Percentiles rank a stretch among this genome's conserved stretches.
These are phyloP conservation scores for Xanthoparmelia taractica DNA, from an alignment of 495 filamentous ascomycete genomes.

Conservation along the genomic window DNA sequence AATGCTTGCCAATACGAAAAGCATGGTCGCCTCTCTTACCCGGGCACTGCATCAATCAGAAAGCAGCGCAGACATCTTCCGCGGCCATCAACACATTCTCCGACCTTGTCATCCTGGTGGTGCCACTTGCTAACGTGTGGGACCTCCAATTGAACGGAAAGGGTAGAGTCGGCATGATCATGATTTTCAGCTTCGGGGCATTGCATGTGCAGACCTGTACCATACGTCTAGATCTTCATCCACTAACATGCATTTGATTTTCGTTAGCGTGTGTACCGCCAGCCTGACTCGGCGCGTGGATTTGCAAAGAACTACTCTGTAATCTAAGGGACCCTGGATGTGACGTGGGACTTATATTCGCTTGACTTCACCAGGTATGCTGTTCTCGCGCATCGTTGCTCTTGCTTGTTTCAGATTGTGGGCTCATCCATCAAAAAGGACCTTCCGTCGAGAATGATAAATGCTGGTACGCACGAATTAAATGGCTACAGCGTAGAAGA, in stretches of 20 bases:
- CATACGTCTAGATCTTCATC: background rate
- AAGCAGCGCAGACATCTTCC: constrained; percentile 21
- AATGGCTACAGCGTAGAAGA: constrained; percentile 2
- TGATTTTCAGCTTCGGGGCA: constrained; percentile 19
- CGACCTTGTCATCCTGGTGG: constrained; percentile 20
- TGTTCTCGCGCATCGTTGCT: background rate
- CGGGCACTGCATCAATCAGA: constrained; percentile 32
- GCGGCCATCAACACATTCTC: constrained; percentile 17
- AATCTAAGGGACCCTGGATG: background rate
- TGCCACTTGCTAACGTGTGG: constrained; percentile 21
- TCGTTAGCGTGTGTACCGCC: constrained; percentile 8
- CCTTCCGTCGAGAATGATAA: background rate
- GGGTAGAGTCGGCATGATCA: constrained; percentile 11
- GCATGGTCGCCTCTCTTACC: constrained; percentile 29
- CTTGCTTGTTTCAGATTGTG: background rate
- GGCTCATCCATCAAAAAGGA: background rate
- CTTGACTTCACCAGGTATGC: constrained; percentile 11
- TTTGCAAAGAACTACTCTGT: background rate
- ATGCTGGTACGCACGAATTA: background rate
- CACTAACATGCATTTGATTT: background rate
- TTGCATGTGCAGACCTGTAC: constrained; percentile 5
- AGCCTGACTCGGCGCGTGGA: constrained; percentile 1
- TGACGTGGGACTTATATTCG: constrained; percentile 13
- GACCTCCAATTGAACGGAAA: constrained; percentile 18
- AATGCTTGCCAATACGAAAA: constrained; percentile 34